Conservation (phyloP, 495 filamentous ascomycete genomes). For the Neurospora pannonica region DNA sequence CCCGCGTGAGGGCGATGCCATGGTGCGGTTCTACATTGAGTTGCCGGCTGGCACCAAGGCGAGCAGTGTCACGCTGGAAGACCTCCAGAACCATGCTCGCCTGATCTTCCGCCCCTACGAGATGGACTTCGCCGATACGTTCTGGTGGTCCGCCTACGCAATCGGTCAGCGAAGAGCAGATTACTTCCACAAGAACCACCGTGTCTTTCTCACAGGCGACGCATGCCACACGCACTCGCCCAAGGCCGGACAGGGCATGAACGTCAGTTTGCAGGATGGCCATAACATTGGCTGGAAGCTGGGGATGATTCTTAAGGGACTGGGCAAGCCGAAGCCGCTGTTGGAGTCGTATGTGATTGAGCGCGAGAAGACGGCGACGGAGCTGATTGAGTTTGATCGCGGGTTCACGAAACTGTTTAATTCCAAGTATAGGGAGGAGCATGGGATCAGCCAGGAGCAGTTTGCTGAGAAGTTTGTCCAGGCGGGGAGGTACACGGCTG, state of each 20-base stretch:
- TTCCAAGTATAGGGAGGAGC: constrained; percentile 22
- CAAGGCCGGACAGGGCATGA: constrained; percentile 69
- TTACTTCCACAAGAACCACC: constrained; percentile 42
- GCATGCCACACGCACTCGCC: constrained; percentile 66
- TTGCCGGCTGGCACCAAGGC: constrained; percentile 30
- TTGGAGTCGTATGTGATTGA: constrained; percentile 64
- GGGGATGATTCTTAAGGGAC: constrained; percentile 50
- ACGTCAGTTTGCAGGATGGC: constrained; percentile 46
- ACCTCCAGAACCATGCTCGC: constrained; percentile 49
- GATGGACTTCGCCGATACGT: constrained; percentile 34
- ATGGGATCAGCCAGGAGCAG: constrained; percentile 27
- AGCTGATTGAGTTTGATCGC: constrained; percentile 66
- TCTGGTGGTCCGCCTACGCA: constrained; percentile 56
- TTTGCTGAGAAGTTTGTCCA: constrained; percentile 53
- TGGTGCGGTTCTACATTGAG: constrained; percentile 56
- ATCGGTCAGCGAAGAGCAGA: constrained; percentile 55
- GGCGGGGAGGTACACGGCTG: constrained; percentile 55
- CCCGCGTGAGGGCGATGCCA: constrained; percentile 53
- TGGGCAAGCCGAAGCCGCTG: constrained; percentile 39
- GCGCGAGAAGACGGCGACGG: constrained; percentile 55
- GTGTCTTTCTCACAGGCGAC: constrained; percentile 61
- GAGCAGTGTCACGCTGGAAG: constrained; percentile 40
- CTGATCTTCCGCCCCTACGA: constrained; percentile 47
- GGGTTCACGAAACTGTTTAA: constrained; percentile 56
- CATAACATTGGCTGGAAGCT: constrained; percentile 78